Evolutionary conservation across 2,329 filamentous ascomycete species (phyloP).

Genomic region (Pseudovirgaria hyperparasitica): DNA sequence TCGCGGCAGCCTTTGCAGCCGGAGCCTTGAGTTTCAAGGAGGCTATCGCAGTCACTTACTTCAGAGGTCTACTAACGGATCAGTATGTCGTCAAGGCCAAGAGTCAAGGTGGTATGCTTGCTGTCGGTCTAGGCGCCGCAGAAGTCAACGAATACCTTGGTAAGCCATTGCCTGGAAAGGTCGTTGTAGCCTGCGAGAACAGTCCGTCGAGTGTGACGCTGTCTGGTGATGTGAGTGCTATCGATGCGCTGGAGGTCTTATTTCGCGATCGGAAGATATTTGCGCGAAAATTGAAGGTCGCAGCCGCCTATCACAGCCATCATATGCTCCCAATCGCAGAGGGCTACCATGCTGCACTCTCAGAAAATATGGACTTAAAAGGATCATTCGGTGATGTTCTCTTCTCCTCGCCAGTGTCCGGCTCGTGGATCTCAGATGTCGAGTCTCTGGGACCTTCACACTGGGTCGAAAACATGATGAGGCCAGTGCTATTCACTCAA

Average conservation of each 20-base stretch:
- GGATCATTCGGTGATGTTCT: background rate
- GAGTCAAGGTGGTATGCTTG: conserved; percentile 18
- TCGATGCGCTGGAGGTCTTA: conserved; percentile 16
- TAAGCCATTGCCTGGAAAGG: conserved; percentile 7
- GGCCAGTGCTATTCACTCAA: conserved; percentile 22
- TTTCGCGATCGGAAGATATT: conserved; percentile 26
- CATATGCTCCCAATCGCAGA: conserved; percentile 25
- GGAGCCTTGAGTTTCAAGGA: conserved; percentile 21
- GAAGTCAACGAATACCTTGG: conserved; percentile 13
- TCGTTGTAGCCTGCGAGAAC: conserved; percentile 22
- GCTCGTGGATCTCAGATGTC: background rate
- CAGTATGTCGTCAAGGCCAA: conserved; percentile 14
- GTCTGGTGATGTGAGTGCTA: conserved; percentile 28
- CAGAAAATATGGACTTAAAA: background rate
- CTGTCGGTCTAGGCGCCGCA: conserved; percentile 19
- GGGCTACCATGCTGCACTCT: conserved; percentile 10
- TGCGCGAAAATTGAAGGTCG: conserved; percentile 25
- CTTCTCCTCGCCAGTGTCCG: background rate
- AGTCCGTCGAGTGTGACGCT: conserved; percentile 30
- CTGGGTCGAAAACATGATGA: conserved; percentile 29
- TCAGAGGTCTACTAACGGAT: conserved; percentile 25
- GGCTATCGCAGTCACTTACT: too few relatives aligned
- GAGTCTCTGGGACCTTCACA: too few relatives aligned
- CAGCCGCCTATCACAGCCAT: conserved; percentile 32
- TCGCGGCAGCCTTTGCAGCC: conserved; percentile 25